Conservation (phyloP, 345 rosid species). For the Psidium guajava region DNA sequence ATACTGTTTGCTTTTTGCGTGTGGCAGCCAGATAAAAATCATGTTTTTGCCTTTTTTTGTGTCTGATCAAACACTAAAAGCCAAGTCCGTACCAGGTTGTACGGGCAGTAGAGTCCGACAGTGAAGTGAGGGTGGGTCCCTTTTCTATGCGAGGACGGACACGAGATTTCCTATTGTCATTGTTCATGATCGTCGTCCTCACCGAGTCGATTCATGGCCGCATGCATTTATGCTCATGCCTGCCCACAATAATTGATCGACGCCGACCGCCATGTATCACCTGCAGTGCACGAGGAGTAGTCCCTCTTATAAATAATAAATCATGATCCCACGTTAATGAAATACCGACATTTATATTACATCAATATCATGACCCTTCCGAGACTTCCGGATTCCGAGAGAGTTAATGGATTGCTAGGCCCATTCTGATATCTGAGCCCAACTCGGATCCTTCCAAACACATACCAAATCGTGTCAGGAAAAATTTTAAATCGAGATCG, state of each 20-base stretch:
- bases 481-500: too few species aligned
- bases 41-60: neutral
- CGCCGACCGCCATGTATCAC: neutral
- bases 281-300: neutral
- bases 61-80: neutral
- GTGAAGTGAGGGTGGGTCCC: neutral
- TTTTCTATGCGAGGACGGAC: neutral
- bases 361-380: too few species aligned
- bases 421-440: too few species aligned
- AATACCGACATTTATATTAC: too few species aligned
- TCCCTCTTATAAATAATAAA: too few species aligned
- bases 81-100: neutral
- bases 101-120: neutral
- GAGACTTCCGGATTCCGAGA: too few species aligned
- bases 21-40: neutral
- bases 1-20: neutral
- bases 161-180: neutral
- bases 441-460: too few species aligned
- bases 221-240: neutral
- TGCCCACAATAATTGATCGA: neutral
- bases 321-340: too few species aligned
- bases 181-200: neutral
- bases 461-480: too few species aligned
- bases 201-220: neutral
- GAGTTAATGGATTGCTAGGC: too few species aligned